Conservation (phyloP, 441 rosid genomes). For the Pelargonium myrrhifolium region DNA sequence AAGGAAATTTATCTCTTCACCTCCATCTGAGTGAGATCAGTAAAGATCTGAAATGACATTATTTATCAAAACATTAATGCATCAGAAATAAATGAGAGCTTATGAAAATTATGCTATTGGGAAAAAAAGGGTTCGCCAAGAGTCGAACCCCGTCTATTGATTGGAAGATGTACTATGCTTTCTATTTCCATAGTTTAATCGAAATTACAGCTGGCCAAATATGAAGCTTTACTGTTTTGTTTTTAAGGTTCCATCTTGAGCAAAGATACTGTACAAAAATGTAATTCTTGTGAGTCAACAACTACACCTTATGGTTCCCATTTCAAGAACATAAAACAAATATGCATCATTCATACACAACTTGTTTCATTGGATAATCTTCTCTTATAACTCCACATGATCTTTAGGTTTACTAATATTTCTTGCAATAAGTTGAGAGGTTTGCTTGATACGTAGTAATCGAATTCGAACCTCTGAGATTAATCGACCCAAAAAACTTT, state of each 20-base stretch:
- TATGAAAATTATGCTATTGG: neutral
- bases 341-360: neutral
- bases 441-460: neutral
- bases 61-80: neutral
- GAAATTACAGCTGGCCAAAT: neutral
- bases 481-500: no score
- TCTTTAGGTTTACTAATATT: neutral
- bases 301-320: neutral
- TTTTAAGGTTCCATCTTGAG: neutral
- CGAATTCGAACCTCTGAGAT: no score
- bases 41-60: neutral
- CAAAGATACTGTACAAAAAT: conserved; percentile 2
- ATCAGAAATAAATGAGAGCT: neutral
- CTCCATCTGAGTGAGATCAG: neutral
- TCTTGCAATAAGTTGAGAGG: neutral
- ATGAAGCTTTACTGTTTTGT: neutral
- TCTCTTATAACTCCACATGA: neutral
- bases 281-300: neutral
- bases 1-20: conserved; percentile 4
- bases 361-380: neutral
- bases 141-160: no score
- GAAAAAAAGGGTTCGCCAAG: neutral
- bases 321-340: neutral
- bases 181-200: neutral
- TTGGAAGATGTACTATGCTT: neutral